phyloP scores from a whole-genome alignment of 2,329 filamentous ascomycete genomes.

The Alternaria arbusti region DNA sequence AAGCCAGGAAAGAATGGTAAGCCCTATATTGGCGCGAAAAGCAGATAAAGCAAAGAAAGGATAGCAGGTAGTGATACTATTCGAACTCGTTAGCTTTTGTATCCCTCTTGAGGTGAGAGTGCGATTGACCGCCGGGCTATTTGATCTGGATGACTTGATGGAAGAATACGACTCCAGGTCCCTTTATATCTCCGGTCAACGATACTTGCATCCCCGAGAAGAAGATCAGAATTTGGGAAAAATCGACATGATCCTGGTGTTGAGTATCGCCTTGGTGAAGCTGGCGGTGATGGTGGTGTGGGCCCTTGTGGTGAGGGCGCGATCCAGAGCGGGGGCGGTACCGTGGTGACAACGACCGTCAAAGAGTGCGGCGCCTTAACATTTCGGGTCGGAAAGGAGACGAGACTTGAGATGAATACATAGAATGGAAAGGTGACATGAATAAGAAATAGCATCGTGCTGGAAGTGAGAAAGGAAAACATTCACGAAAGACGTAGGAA shows the following conservation, averaged over 20 bases:
- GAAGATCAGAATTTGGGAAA: not conserved
- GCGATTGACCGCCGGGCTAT: not conserved
- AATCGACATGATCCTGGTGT: not conserved
- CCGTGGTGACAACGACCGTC: not conserved
- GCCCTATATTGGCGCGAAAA: not conserved
- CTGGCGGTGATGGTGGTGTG: not conserved
- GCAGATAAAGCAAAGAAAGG: not conserved
- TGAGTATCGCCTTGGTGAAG: not conserved
- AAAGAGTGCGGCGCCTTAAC: not conserved
- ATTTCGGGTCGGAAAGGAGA: not conserved
- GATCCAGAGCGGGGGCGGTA: not conserved
- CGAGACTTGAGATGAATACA: not conserved
- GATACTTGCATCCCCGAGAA: not conserved
- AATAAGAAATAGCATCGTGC: no score
- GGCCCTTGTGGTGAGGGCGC: not conserved
- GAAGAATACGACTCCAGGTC: not conserved
- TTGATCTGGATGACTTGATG: conserved; percentile 5
- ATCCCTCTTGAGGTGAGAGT: not conserved
- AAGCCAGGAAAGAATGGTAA: not conserved
- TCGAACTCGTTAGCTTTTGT: conserved; percentile 1
- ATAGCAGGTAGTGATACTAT: not conserved
- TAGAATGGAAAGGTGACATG: not conserved
- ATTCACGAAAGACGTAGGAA: not conserved
- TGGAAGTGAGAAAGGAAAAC: not conserved
- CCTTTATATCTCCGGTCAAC: not conserved